Percentiles rank a stretch among this genome's conserved stretches.
phyloP scores from a whole-genome alignment of 108 stramenopile species.

The Cylindrotheca fusiformis region DNA sequence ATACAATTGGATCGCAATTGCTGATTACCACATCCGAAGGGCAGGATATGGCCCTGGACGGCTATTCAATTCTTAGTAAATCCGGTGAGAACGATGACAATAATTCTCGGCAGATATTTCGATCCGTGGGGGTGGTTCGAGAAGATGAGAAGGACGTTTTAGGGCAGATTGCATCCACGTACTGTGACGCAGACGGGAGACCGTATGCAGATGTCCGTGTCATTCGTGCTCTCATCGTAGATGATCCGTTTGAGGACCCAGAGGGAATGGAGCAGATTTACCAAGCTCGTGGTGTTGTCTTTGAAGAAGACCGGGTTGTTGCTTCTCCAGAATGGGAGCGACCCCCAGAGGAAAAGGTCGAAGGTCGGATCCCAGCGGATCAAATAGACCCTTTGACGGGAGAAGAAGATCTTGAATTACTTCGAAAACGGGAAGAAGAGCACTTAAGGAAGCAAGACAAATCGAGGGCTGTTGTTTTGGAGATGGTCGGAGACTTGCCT shows the following conservation, averaged over 20 bases:
- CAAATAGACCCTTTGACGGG: slow-evolving; percentile 51
- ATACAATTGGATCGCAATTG: slow-evolving; percentile 93
- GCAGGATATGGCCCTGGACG: slow-evolving; percentile 59
- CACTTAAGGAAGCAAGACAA: slow-evolving; percentile 73
- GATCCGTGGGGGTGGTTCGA: slow-evolving; percentile 85
- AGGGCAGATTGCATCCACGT: slow-evolving; percentile 78
- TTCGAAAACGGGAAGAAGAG: slow-evolving; percentile 46
- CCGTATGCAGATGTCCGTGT: slow-evolving; percentile 97
- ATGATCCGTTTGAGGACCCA: slow-evolving; percentile 94
- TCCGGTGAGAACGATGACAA: slow-evolving; percentile 22
- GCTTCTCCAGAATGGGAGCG: slow-evolving; percentile 65
- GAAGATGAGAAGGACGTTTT: slow-evolving; percentile 91
- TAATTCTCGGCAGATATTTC: slow-evolving; percentile 42
- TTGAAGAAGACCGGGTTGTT: slow-evolving; percentile 21
- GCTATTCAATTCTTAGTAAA: slow-evolving; percentile 11
- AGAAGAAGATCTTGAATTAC: slow-evolving; percentile 29
- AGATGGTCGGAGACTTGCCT: slow-evolving; percentile 95
- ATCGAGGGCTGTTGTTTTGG: slow-evolving; percentile 93
- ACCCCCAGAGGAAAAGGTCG: slow-evolving; percentile 84
- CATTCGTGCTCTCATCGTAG: slow-evolving; percentile 81
- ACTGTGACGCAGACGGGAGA: slow-evolving; percentile 89
- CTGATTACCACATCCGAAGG: slow-evolving; percentile 86
- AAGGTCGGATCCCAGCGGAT: slow-evolving; percentile 60
- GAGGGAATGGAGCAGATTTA: slow-evolving; percentile 55
- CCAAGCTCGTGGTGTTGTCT: slow-evolving; percentile 32